Evolutionary conservation across 1,139 yeast genomes (phyloP), one percentile per base, ranked within the genome.

Genomic region (Kodamaea alishanica): DNA sequence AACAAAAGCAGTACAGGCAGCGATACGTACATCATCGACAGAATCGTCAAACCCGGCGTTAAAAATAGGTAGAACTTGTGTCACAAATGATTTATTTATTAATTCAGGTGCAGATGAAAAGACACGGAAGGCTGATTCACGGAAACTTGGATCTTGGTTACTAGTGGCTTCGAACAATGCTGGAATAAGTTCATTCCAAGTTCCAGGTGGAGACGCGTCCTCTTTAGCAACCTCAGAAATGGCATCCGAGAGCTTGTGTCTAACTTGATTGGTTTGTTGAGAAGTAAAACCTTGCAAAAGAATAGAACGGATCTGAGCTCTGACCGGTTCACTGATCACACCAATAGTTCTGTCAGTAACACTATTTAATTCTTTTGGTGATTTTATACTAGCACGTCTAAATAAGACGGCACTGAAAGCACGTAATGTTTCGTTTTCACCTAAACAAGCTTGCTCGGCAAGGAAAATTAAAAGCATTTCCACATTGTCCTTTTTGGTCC

Each of bases 221-320:
- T 75, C 80, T 50, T 79, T 81, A 3, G 96, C 95, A 30, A 92
- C 79, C 61, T 90, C 97, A 1, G 97, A 87, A 41, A 92, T 85
- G 4, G 96, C 95, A 66, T 92, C 98, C 4, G 96, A 82, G 39
- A 92, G 70, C 58, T 92, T 92, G 61, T 90, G 97, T 58, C 97
- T 81, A 28, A 89, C 90, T 46, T 75, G 77, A 44, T 78, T 78
- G 20, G 84, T 69, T 56, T 81, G 84, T 42, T 74, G 81, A 3
- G 81, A 58, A 5, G 76, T 59, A 50, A 92, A 87, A 8, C 97
- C 97, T 40, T 75, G 74, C 49, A 90, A 70, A 35, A 92, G 73
- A 28, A 78, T 70, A 10, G 69, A 52, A 51, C 95, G 79, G 41
- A 90, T 79, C 54, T 84, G 86, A 27, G 57, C 61, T 44, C 79